Evolutionary conservation across 2,329 filamentous ascomycete species (phyloP).

Genomic region (Xylariomycetidae sp.): DNA sequence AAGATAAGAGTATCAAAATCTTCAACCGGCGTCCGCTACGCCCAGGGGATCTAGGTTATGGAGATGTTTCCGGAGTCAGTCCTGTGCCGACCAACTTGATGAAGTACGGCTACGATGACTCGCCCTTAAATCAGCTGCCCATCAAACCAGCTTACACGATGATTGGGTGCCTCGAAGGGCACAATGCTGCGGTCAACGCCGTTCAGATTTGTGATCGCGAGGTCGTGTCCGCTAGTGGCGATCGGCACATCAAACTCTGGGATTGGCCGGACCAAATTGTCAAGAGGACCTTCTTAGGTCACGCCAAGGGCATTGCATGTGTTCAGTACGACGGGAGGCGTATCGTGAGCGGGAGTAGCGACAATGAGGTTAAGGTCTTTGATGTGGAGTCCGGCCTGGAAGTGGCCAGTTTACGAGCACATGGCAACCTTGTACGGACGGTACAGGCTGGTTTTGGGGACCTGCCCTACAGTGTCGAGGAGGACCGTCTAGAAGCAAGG

Average conservation of each 20-base stretch:
- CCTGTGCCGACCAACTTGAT: slow-evolving; percentile 47
- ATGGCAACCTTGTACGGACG: slow-evolving; percentile 81
- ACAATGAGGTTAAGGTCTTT: slow-evolving; percentile 93
- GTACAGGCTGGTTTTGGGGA: slow-evolving; percentile 95
- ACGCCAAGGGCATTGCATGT: slow-evolving; percentile 93
- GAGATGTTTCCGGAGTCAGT: slow-evolving; percentile 35
- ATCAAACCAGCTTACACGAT: slow-evolving; percentile 63
- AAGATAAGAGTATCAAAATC: slow-evolving; percentile 94
- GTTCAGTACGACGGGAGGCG: slow-evolving; percentile 92
- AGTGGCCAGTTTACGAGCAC: slow-evolving; percentile 78
- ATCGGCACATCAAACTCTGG: slow-evolving; percentile 92
- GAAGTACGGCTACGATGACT: slow-evolving; percentile 47
- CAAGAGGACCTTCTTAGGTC: slow-evolving; percentile 73
- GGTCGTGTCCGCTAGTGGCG: slow-evolving; percentile 91
- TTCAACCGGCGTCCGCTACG: slow-evolving; percentile 76
- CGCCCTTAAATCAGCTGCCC: slow-evolving; percentile 40
- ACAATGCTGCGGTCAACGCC: slow-evolving; percentile 89
- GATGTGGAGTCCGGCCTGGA: slow-evolving; percentile 81
- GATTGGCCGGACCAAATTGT: slow-evolving; percentile 76
- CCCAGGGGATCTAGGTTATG: slow-evolving; percentile 53
- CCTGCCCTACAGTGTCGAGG: slow-evolving; percentile 69
- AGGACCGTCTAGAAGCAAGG: slow-evolving; percentile 67
- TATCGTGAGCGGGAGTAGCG: slow-evolving; percentile 93
- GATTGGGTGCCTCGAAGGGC: slow-evolving; percentile 75
- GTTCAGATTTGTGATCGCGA: slow-evolving; percentile 83